Conservation (phyloP, 305 asterid species). For the Fraxinus floribunda region DNA sequence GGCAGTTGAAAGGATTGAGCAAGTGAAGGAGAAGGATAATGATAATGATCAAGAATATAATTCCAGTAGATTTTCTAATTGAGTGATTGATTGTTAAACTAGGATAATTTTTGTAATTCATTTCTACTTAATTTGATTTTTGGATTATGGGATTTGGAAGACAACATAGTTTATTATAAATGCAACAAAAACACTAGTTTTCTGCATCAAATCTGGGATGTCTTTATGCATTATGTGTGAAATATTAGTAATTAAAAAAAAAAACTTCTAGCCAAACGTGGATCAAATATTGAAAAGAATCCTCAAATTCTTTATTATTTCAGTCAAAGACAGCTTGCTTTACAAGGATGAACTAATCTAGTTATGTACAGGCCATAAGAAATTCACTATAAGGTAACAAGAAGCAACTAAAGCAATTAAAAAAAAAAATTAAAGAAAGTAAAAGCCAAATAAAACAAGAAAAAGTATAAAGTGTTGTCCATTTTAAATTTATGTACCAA, state of each 20-base stretch:
- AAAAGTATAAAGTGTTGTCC: too few relatives aligned
- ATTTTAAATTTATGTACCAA: too few relatives aligned
- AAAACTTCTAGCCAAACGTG: neutral
- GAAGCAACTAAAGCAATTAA: too few relatives aligned
- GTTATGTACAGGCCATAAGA: too few relatives aligned
- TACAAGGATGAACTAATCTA: neutral
- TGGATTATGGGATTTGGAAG: neutral
- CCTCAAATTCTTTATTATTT: neutral
- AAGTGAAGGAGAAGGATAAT: slow-evolving; percentile 44
- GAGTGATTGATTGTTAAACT: neutral
- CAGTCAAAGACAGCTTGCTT: neutral
- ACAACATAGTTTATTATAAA: neutral
- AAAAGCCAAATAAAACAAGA: too few relatives aligned
- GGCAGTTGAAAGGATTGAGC: slow-evolving; percentile 49
- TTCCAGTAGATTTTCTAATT: neutral
- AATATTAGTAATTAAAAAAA: neutral
- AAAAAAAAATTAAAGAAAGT: too few relatives aligned
- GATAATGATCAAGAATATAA: slow-evolving; percentile 12
- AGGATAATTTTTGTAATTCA: neutral
- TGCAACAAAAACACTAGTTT: neutral
- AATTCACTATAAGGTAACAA: too few relatives aligned
- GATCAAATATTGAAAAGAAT: neutral
- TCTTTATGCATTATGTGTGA: neutral
- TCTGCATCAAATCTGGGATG: neutral
- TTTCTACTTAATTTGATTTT: neutral